Base-by-base conservation (phyloP, 192 early-diverging fungal genomes). In the Diversispora epigaea region DNA sequence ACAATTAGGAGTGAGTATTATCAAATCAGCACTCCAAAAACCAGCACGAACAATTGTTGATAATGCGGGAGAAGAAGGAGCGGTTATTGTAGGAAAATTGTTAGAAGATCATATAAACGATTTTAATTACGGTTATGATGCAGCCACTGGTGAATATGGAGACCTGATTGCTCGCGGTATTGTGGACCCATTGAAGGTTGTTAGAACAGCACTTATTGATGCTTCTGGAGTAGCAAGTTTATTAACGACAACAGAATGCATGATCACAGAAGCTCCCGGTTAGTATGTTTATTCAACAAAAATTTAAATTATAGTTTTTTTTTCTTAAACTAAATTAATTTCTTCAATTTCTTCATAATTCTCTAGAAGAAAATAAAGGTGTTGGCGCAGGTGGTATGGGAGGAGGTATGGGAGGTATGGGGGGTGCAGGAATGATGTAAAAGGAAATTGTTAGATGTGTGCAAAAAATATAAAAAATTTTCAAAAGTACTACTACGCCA, bases 111-210 rank as follows among this genome's bases (percentile, higher is more conserved):
- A 90, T 58, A 70, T 79, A 40, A 86, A 84, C 15, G 87, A 93
- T 80, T 95, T 96, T 87, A 92, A 97, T 89, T 94, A 84, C 77
- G 96, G 96, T 72, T 99, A 92, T 79, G 94, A 99, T 83, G 96
- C 98, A 56, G 84, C 93, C 56, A 92, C 83, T 67, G 91, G 93
- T 77, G 92, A 94, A 76, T 99, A 98, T 84, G 91, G 88, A 44
- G 96, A 99, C 79, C 94, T 99, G 95, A 94, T 98, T 85, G 87
- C 94, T 82, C 90, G 88, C 82, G 98, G 98, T 77, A 95, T 99
- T 76, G 90, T 99, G 50, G 98, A 99, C 80, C 98, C 98, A 47
- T 89, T 95, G 86, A 99, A 99, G 91, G 98, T 99, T 57, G 97
- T 99, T 46, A 93, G 97, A 78, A 99, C 98, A 25, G 96, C 95